These are phyloP conservation scores for Eucalyptus polyanthemos DNA, from an alignment of 345 rosid genomes.

Conservation along the genomic window DNA sequence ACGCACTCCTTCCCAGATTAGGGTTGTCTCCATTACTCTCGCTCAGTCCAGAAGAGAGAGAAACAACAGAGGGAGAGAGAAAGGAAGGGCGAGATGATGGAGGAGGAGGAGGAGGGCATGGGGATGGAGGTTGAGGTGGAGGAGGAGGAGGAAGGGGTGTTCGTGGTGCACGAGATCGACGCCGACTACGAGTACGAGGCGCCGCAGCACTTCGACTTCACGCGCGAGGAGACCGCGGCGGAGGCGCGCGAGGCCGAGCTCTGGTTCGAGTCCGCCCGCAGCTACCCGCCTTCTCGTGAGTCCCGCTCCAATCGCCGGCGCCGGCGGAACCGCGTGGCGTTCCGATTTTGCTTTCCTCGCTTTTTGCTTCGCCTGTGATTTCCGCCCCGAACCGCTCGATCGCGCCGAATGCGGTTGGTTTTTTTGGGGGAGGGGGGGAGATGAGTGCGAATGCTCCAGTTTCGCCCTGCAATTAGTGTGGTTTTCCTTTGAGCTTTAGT, in stretches of 20 bases:
- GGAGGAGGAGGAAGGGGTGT: slow-evolving; percentile 18
- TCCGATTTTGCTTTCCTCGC: background rate
- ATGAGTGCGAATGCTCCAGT: background rate
- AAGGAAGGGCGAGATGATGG: background rate
- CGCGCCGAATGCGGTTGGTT: background rate
- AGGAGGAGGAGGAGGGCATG: slow-evolving; percentile 1
- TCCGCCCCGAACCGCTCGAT: background rate
- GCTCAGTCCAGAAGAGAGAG: background rate
- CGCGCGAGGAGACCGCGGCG: slow-evolving; percentile 35
- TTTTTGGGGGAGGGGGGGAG: background rate
- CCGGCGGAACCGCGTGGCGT: background rate
- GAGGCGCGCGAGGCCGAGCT: slow-evolving; percentile 60
- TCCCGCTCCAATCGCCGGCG: background rate
- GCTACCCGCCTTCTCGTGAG: slow-evolving; percentile 91
- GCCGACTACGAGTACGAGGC: slow-evolving; percentile 91
- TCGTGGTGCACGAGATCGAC: slow-evolving; percentile 72
- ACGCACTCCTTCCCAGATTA: background rate
- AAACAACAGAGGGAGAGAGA: background rate
- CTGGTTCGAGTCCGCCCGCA: slow-evolving; percentile 74
- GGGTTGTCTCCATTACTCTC: background rate
- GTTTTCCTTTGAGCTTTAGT: background rate
- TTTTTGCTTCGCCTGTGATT: background rate
- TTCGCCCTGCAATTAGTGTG: background rate
- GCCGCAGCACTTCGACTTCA: slow-evolving; percentile 63
- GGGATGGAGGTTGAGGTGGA: slow-evolving; percentile 14